Conservation (phyloP, 2,329 filamentous ascomycete genomes). For the Fusarium armeniacum region DNA sequence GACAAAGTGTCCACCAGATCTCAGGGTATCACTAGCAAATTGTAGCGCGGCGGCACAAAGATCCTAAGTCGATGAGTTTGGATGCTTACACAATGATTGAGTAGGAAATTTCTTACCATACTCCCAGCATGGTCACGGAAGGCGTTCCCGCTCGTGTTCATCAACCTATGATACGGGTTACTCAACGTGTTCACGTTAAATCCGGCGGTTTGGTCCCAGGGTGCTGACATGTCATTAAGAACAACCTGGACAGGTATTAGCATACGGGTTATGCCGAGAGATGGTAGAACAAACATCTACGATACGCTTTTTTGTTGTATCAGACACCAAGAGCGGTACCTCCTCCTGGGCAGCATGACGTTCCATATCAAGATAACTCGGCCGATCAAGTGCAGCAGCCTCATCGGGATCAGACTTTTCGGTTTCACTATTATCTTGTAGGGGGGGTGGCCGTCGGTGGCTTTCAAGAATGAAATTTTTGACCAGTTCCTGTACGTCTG, state of each 20-base stretch:
- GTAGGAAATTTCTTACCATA: constrained; percentile 76
- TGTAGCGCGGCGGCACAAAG: constrained; percentile 87
- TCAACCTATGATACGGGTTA: constrained; percentile 98
- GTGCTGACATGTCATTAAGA: constrained; percentile 98
- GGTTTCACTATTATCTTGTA: constrained; percentile 13
- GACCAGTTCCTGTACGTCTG: constrained; percentile 80
- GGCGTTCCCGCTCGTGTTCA: constrained; percentile 93
- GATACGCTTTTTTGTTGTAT: constrained; percentile 57
- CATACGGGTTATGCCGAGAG: neutral
- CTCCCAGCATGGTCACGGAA: constrained; percentile 93
- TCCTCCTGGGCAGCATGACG: constrained; percentile 53
- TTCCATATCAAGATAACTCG: constrained; percentile 77
- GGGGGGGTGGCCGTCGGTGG: constrained; percentile 50
- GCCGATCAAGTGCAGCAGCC: constrained; percentile 54
- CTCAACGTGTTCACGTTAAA: constrained; percentile 90
- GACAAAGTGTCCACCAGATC: constrained; percentile 87
- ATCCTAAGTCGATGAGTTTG: constrained; percentile 69
- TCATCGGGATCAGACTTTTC: constrained; percentile 43
- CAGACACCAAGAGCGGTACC: neutral
- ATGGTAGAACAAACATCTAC: constrained; percentile 73
- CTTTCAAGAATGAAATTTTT: constrained; percentile 79
- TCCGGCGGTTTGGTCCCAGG: constrained; percentile 86
- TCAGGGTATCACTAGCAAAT: constrained; percentile 88
- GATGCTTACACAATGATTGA: neutral
- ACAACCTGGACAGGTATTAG: constrained; percentile 71